Evolutionary conservation across 2,329 filamentous ascomycete species (phyloP).

Genomic region (Arthroderma sp.): DNA sequence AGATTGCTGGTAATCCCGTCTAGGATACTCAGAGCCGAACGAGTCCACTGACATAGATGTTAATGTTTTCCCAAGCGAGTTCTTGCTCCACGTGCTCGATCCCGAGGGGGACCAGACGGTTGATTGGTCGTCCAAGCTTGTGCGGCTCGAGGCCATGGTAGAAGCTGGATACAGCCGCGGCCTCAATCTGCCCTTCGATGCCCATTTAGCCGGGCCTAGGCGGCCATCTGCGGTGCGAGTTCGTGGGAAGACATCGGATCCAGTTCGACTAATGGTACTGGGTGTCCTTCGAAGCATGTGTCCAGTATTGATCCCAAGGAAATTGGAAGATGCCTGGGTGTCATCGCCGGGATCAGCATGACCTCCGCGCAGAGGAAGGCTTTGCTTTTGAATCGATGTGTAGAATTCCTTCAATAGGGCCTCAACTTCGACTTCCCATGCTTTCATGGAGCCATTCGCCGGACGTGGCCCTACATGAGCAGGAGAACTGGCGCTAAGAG

Average conservation of each 20-base stretch:
- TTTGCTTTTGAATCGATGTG: constrained; percentile 71
- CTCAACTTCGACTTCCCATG: constrained; percentile 84
- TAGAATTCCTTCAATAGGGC: constrained; percentile 87
- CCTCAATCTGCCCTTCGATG: constrained; percentile 72
- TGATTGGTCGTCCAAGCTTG: constrained; percentile 80
- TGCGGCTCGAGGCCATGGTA: constrained; percentile 78
- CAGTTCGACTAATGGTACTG: constrained; percentile 83
- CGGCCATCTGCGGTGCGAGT: constrained; percentile 57
- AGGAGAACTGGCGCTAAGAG: constrained; percentile 23
- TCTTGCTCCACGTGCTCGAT: constrained; percentile 92
- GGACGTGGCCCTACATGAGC: constrained; percentile 23
- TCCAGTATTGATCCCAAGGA: constrained; percentile 51
- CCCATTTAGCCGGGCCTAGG: constrained; percentile 57
- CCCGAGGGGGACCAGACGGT: constrained; percentile 84
- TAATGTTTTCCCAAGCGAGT: constrained; percentile 80
- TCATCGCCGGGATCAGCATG: constrained; percentile 31
- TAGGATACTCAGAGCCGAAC: constrained; percentile 61
- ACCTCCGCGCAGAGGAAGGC: constrained; percentile 73
- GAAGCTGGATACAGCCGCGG: constrained; percentile 62
- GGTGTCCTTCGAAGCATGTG: constrained; percentile 71
- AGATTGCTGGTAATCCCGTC: constrained; percentile 81
- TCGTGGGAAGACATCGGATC: constrained; percentile 61
- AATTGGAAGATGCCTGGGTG: constrained; percentile 37
- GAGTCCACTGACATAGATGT: constrained; percentile 89
- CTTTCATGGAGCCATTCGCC: constrained; percentile 55